These are phyloP conservation scores for Urostyla sp. DNA, from an alignment of 73 alveolate genomes.

Conservation along the genomic window DNA sequence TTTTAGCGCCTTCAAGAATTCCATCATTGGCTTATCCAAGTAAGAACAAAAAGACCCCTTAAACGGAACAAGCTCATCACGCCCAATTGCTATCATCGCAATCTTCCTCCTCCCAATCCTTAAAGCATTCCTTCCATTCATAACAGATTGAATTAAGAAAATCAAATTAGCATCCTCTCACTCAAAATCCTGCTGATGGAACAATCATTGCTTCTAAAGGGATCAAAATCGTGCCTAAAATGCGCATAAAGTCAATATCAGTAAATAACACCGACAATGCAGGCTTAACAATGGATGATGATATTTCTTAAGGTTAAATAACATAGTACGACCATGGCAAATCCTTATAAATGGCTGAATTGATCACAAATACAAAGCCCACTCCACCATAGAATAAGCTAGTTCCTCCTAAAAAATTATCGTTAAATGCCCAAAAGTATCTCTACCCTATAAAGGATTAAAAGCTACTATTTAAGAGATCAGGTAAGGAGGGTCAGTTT, in stretches of 20 bases:
- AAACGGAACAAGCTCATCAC: too few species aligned
- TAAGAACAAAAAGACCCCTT: slow-evolving; percentile 43
- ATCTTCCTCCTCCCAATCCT: too few species aligned
- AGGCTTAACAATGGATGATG: not conserved
- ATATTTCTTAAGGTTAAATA: too few species aligned
- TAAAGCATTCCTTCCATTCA: too few species aligned
- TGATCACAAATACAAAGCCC: slow-evolving; percentile 22
- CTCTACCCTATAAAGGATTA: slow-evolving; percentile 44
- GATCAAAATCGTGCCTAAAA: slow-evolving; percentile 21
- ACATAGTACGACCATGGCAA: not conserved
- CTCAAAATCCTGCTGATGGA: not conserved
- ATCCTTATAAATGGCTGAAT: not conserved
- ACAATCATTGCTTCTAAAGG: not conserved
- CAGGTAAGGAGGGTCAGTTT: slow-evolving; percentile 50
- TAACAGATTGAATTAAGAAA: too few species aligned
- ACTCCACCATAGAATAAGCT: not conserved
- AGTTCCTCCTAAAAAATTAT: slow-evolving; percentile 5
- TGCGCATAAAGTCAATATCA: not conserved
- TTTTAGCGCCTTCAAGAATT: not conserved
- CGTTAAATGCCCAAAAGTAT: slow-evolving; percentile 32
- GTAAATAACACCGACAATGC: not conserved
- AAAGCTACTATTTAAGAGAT: slow-evolving; percentile 28
- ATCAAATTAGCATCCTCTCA: too few species aligned
- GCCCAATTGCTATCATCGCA: too few species aligned
- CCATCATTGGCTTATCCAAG: slow-evolving; percentile 53